Percentiles rank a stretch among this genome's conserved stretches.
These are phyloP conservation scores for Amanita thiersii DNA, from an alignment of 768 basidiomycete genomes.

Conservation along the genomic window DNA sequence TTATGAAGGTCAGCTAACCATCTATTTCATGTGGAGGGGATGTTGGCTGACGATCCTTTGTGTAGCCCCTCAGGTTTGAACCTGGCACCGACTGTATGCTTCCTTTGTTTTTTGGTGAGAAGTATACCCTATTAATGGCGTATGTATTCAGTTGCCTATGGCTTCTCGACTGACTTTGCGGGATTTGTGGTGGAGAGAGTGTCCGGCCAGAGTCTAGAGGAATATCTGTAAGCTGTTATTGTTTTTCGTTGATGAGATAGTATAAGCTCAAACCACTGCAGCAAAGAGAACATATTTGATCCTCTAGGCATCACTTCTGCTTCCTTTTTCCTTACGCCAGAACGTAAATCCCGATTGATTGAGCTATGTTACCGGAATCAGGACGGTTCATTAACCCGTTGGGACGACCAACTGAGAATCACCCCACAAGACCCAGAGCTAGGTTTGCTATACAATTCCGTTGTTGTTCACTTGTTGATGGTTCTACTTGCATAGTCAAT, in stretches of 20 bases:
- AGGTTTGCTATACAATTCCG: constrained; percentile 10
- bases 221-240: constrained; percentile 18
- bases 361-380: constrained; percentile 15
- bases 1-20: too few relatives aligned
- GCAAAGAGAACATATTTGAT: constrained; percentile 23
- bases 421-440: constrained; percentile 20
- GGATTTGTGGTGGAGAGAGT: constrained; percentile 23
- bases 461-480: not conserved
- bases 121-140: too few relatives aligned
- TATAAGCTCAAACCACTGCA: constrained; percentile 4
- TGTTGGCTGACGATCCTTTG: constrained; percentile 16
- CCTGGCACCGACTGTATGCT: constrained; percentile 22
- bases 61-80: constrained; percentile 22
- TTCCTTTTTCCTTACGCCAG: constrained; percentile 21
- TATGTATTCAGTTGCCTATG: constrained; percentile 24
- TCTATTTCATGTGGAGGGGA: constrained; percentile 13
- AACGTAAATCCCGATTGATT: constrained; percentile 14
- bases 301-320: constrained; percentile 20
- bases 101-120: not conserved
- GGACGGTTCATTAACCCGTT: constrained; percentile 15
- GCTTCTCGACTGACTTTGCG: constrained; percentile 20
- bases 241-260: not conserved
- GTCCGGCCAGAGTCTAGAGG: constrained; percentile 18
- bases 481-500: constrained; percentile 10
- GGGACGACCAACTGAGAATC: constrained; percentile 14